Conservation (phyloP, 2,329 filamentous ascomycete genomes). For the Plectosphaerella cucumerina region DNA sequence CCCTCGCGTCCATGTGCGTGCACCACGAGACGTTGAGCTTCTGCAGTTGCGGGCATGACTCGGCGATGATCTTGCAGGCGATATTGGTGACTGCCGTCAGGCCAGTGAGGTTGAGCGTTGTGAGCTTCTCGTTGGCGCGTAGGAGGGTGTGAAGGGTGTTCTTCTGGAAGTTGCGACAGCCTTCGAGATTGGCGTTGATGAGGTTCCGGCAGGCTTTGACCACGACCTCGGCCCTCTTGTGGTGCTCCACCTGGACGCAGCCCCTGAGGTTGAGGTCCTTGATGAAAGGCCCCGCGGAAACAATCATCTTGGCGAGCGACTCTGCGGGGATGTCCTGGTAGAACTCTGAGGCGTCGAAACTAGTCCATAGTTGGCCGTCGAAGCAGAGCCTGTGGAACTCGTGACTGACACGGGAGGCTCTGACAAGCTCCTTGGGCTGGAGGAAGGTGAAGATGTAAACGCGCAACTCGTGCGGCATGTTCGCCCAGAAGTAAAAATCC, state of each 20-base stretch:
- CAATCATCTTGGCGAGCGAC: constrained; percentile 80
- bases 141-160: constrained; percentile 75
- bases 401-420: constrained; percentile 72
- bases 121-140: constrained; percentile 67
- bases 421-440: constrained; percentile 74
- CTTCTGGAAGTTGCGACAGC: constrained; percentile 78
- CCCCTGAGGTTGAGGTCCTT: constrained; percentile 86
- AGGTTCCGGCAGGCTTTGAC: constrained; percentile 84
- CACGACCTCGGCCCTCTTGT: constrained; percentile 71
- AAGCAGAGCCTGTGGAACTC: constrained; percentile 80
- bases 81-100: constrained; percentile 75
- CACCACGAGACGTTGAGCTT: constrained; percentile 92
- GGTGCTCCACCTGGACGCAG: constrained; percentile 82
- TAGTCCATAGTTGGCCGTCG: constrained; percentile 90
- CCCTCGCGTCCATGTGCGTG: constrained; percentile 73
- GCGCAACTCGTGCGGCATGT: constrained; percentile 78
- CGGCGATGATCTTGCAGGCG: constrained; percentile 80
- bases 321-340: constrained; percentile 83
- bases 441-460: constrained; percentile 74
- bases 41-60: constrained; percentile 77
- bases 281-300: constrained; percentile 81
- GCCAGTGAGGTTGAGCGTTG: constrained; percentile 84
- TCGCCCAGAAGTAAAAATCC: constrained; percentile 67
- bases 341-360: constrained; percentile 79
- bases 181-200: constrained; percentile 82